Evolutionary conservation across 495 filamentous ascomycete species (phyloP).

Genomic region (Tuber umbilicatum): DNA sequence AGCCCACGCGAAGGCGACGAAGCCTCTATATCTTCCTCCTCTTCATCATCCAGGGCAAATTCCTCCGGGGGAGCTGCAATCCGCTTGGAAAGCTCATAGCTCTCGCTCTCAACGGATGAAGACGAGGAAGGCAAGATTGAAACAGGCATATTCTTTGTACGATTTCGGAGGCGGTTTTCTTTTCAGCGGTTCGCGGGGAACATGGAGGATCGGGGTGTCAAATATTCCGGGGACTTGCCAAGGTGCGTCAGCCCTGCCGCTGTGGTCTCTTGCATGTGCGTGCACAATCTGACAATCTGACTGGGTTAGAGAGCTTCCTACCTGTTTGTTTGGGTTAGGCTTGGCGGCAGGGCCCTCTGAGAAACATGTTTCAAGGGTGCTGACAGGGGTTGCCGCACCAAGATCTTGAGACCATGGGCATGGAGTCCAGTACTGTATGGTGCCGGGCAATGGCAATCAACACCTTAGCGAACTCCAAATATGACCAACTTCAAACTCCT

Average conservation of each 20-base stretch:
- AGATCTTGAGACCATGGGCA: too few species aligned
- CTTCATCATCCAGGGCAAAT: conserved; percentile 3
- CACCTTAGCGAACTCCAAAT: too few species aligned
- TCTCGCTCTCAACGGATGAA: conserved; percentile 10
- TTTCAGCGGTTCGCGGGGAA: background rate
- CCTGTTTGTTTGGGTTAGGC: background rate
- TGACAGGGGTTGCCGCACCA: background rate
- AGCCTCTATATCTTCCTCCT: conserved; percentile 22
- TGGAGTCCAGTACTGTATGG: too few species aligned
- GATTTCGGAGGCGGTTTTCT: background rate
- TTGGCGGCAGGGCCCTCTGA: background rate
- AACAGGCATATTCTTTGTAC: background rate
- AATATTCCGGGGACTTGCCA: background rate
- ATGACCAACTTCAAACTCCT: too few species aligned
- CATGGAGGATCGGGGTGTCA: background rate
- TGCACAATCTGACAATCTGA: background rate
- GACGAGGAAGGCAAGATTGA: conserved; percentile 8
- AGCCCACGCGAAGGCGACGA: conserved; percentile 20
- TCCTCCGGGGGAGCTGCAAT: background rate
- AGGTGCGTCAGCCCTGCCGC: background rate
- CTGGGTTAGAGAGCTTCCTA: background rate
- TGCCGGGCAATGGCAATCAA: too few species aligned
- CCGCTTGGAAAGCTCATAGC: conserved; percentile 17
- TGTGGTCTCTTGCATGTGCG: background rate
- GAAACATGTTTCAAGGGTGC: background rate